phyloP scores from a whole-genome alignment of 2,329 filamentous ascomycete genomes.

The Dothistroma pini region DNA sequence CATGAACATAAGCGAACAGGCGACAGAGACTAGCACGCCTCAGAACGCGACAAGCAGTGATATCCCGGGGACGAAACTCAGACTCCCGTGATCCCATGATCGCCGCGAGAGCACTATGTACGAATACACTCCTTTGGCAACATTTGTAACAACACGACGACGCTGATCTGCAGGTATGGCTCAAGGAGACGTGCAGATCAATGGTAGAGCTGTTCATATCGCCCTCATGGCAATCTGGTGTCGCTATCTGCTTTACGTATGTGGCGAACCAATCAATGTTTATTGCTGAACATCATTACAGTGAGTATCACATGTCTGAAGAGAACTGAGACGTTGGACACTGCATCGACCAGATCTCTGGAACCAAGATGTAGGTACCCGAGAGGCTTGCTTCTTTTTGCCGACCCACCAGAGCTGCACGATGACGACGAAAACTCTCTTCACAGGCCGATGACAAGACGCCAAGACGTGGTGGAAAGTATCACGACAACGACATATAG shows the following conservation, averaged over 20 bases:
- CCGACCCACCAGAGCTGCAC: neutral
- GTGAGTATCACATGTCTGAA: neutral
- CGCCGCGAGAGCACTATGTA: neutral
- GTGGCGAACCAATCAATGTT: neutral
- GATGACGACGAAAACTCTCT: neutral
- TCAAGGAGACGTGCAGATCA: neutral
- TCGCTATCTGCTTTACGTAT: neutral
- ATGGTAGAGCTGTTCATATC: constrained; percentile 1
- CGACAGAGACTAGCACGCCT: constrained; percentile 1
- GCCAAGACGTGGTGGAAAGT: neutral
- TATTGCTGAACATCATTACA: neutral
- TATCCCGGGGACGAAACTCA: neutral
- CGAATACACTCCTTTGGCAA: neutral
- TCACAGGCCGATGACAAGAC: neutral
- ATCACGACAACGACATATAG: neutral
- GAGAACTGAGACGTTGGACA: neutral
- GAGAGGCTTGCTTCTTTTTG: neutral
- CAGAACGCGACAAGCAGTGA: neutral
- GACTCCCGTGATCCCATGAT: constrained; percentile 1
- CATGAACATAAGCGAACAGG: neutral
- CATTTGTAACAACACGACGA: neutral
- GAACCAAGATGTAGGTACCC: neutral
- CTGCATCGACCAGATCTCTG: neutral
- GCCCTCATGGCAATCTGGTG: neutral
- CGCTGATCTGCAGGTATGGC: neutral